phyloP scores from a whole-genome alignment of 1,284 basidiomycete species.

The Irpex lacteus region DNA sequence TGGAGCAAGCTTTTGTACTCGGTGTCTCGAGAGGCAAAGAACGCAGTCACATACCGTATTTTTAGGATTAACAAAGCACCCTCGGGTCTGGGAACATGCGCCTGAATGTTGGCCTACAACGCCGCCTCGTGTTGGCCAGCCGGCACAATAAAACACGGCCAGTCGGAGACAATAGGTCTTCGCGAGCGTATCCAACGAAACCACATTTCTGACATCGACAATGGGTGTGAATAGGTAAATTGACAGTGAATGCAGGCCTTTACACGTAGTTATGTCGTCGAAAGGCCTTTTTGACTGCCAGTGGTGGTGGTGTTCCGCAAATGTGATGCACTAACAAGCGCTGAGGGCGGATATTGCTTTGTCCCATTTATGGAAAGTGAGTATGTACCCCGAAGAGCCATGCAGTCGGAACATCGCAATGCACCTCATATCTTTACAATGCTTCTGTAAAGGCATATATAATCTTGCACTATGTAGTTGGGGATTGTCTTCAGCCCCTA shows the following conservation, averaged over 20 bases:
- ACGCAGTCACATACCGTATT: not conserved
- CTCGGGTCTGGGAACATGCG: not conserved
- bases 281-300: not conserved
- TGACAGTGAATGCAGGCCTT: not conserved
- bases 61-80: not conserved
- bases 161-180: not conserved
- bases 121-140: conserved; percentile 5
- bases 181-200: not conserved
- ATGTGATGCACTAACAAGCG: too few relatives aligned
- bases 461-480: too few relatives aligned
- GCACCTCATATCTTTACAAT: too few relatives aligned
- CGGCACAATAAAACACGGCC: conserved; percentile 3
- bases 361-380: too few relatives aligned
- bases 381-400: too few relatives aligned
- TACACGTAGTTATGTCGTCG: not conserved
- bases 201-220: not conserved
- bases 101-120: not conserved
- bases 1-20: conserved; percentile 3
- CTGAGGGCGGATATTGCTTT: too few relatives aligned
- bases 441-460: too few relatives aligned
- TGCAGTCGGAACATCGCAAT: too few relatives aligned
- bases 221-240: not conserved
- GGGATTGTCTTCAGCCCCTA: not conserved
- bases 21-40: not conserved
- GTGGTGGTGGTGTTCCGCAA: too few relatives aligned